Conservation (phyloP, 805 yeast species). For the Sugiyamaella marilandica region DNA sequence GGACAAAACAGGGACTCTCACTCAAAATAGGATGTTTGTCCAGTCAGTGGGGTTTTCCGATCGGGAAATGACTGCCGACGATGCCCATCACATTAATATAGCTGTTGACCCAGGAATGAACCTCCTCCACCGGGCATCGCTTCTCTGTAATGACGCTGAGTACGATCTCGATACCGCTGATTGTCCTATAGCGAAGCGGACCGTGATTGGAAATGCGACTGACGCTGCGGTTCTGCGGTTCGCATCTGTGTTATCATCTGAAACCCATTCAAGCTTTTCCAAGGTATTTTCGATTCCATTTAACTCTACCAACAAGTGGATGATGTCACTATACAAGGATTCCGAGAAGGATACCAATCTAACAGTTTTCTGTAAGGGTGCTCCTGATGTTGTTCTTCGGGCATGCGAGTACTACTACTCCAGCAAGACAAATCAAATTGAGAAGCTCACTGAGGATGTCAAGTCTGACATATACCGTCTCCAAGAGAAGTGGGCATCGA, state of each 20-base stretch:
- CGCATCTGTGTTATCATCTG: conserved; percentile 24
- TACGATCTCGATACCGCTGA: conserved; percentile 15
- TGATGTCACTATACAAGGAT: conserved; percentile 20
- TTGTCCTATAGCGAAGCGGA: conserved; percentile 14
- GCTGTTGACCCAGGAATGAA: conserved; percentile 1
- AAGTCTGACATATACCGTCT: background rate
- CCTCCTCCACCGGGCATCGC: conserved; percentile 15
- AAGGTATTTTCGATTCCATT: conserved; percentile 30
- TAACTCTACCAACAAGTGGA: conserved; percentile 43
- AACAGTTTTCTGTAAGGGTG: conserved; percentile 39
- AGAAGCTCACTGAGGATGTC: conserved; percentile 5
- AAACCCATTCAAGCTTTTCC: background rate
- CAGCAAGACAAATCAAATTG: background rate
- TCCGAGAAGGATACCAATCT: background rate
- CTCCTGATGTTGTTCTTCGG: conserved; percentile 41
- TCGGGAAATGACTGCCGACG: conserved; percentile 7
- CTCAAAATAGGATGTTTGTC: conserved; percentile 43
- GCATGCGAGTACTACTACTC: conserved; percentile 25
- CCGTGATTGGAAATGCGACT: conserved; percentile 44
- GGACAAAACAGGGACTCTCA: conserved; percentile 47
- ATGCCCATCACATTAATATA: conserved; percentile 1
- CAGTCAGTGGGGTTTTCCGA: conserved; percentile 15
- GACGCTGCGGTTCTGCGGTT: conserved; percentile 41
- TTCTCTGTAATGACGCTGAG: conserved; percentile 22
- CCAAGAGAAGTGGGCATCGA: conserved; percentile 15